Conservation (phyloP, 306 rosid genomes). For the Malus sieversii region DNA sequence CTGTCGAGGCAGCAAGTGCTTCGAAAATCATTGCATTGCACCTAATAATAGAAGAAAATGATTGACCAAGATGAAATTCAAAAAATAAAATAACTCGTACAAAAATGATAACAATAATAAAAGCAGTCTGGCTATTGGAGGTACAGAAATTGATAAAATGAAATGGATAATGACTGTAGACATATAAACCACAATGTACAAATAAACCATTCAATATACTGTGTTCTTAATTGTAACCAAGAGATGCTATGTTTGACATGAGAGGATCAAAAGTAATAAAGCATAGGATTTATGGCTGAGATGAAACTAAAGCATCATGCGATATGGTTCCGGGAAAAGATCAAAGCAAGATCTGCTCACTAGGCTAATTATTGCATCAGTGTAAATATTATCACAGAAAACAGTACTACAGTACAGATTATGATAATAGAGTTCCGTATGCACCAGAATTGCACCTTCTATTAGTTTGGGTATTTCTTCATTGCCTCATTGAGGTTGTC, state of each 20-base stretch:
- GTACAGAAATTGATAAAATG: background rate
- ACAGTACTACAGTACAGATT: background rate
- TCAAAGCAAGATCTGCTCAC: background rate
- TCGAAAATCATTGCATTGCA: slow-evolving; percentile 29
- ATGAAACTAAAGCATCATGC: background rate
- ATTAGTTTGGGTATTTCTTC: background rate
- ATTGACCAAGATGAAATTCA: background rate
- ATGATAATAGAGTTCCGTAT: background rate
- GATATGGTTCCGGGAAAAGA: background rate
- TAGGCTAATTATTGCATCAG: background rate
- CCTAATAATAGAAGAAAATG: slow-evolving; percentile 9
- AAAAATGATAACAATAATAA: too few species aligned
- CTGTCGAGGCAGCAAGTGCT: slow-evolving; percentile 25
- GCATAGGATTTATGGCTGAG: background rate
- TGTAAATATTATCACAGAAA: background rate
- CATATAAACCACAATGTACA: background rate
- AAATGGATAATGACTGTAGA: background rate
- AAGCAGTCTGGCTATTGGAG: background rate
- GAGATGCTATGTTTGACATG: background rate
- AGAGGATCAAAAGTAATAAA: background rate
- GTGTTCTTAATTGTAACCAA: background rate
- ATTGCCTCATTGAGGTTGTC: background rate
- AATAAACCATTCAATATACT: background rate
- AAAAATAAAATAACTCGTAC: background rate
- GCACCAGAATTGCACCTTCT: background rate